Evolutionary conservation across 192 early-diverging fungal species (phyloP).

Genomic region (Coemansia sp.): DNA sequence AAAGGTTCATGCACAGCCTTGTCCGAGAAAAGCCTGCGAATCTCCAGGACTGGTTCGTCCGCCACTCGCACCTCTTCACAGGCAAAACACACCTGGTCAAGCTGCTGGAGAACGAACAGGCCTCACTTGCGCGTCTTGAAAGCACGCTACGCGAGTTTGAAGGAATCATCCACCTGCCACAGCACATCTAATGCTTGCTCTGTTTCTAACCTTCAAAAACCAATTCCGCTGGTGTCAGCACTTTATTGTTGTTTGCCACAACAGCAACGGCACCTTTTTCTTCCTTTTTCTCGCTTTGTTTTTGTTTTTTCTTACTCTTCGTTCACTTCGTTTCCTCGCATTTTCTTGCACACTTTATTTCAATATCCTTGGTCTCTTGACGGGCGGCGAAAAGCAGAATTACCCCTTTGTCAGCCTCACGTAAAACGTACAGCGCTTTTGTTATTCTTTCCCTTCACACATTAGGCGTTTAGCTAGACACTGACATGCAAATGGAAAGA

Average conservation of each 20-base stretch:
- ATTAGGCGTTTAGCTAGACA: not conserved
- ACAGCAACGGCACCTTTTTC: not conserved
- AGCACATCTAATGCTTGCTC: slow-evolving; percentile 25
- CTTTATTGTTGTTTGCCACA: no score
- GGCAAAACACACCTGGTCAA: slow-evolving; percentile 47
- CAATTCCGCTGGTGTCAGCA: no score
- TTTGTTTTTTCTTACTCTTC: not conserved
- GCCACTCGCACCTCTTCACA: slow-evolving; percentile 46
- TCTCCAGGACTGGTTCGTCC: slow-evolving; percentile 50
- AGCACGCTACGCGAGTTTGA: slow-evolving; percentile 36
- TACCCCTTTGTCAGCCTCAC: not conserved
- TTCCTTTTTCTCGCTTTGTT: not conserved
- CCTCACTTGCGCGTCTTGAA: slow-evolving; percentile 23
- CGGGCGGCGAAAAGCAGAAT: not conserved
- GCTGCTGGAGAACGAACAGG: slow-evolving; percentile 38
- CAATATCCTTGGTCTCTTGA: not conserved
- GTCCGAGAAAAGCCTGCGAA: slow-evolving; percentile 20
- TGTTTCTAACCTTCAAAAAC: not conserved
- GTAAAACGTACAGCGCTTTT: not conserved
- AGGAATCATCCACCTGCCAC: slow-evolving; percentile 26
- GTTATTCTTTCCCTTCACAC: not conserved
- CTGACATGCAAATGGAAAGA: slow-evolving; percentile 32
- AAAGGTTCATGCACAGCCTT: slow-evolving; percentile 24
- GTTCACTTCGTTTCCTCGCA: not conserved
- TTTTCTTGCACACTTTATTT: not conserved